Conservation (phyloP, 2,329 filamentous ascomycete genomes). For the Geosmithia flava region DNA sequence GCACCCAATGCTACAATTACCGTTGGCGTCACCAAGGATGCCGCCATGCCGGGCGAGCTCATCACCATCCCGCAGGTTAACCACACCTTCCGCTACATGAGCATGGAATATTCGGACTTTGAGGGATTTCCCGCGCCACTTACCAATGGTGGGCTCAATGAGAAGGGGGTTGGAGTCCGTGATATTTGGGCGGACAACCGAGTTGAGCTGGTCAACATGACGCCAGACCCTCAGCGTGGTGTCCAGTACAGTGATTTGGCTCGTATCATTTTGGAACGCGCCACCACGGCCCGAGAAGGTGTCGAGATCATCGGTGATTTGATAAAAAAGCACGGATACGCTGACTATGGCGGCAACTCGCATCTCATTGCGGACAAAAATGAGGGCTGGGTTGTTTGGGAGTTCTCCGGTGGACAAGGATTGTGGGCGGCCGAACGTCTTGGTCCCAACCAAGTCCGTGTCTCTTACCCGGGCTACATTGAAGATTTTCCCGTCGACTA, state of each 20-base stretch:
- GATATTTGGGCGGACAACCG: constrained; percentile 27
- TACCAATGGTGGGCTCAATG: constrained; percentile 29
- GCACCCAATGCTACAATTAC: constrained; percentile 25
- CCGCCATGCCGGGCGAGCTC: constrained; percentile 17
- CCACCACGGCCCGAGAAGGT: constrained; percentile 24
- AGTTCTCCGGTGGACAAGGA: constrained; percentile 12
- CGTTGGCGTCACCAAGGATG: constrained; percentile 26
- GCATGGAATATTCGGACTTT: constrained; percentile 20
- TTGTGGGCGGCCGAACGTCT: constrained; percentile 15
- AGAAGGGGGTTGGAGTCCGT: constrained; percentile 24
- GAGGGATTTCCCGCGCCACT: constrained; percentile 28
- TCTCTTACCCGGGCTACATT: constrained; percentile 15
- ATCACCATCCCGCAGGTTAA: constrained; percentile 11
- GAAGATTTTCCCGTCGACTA: constrained; percentile 12
- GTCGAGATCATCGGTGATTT: constrained; percentile 26
- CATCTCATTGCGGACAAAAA: constrained; percentile 23
- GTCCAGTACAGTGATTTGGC: constrained; percentile 28
- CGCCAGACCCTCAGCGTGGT: constrained; percentile 24
- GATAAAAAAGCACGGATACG: constrained; percentile 24
- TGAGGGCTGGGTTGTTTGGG: constrained; percentile 16
- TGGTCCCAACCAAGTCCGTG: constrained; percentile 9
- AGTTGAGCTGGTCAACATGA: constrained; percentile 24
- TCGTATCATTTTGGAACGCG: constrained; percentile 24
- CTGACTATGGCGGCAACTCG: constrained; percentile 27
- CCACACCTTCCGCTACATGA: constrained; percentile 13